phyloP scores from a whole-genome alignment of 2,329 filamentous ascomycete genomes.

The Ceratocystis cubensis region DNA sequence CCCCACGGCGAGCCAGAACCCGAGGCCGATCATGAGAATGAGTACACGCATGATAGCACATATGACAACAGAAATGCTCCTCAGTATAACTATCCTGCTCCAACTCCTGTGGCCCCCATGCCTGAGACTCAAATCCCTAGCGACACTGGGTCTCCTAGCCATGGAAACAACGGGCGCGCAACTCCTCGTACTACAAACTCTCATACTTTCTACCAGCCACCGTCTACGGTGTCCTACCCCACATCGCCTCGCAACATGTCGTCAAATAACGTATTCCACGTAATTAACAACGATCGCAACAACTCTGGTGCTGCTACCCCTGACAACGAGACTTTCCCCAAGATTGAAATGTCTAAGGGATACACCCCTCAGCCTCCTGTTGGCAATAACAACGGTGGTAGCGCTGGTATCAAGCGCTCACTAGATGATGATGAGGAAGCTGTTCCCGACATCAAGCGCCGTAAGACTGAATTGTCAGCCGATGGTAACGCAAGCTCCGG shows the following conservation, averaged over 20 bases:
- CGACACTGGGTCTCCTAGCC: constrained; percentile 66
- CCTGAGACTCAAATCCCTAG: constrained; percentile 69
- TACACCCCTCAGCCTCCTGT: constrained; percentile 52
- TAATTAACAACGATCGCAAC: constrained; percentile 69
- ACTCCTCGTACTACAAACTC: constrained; percentile 69
- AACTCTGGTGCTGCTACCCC: constrained; percentile 51
- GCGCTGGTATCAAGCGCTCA: constrained; percentile 34
- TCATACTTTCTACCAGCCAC: constrained; percentile 55
- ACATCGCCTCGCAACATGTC: constrained; percentile 63
- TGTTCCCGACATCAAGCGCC: constrained; percentile 58
- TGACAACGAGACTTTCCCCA: constrained; percentile 56
- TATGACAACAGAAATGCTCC: constrained; percentile 57
- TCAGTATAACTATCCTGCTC: constrained; percentile 65
- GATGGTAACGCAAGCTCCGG: constrained; percentile 41
- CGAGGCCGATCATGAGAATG: constrained; percentile 62
- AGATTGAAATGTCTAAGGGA: constrained; percentile 47
- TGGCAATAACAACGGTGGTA: constrained; percentile 49
- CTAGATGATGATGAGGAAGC: constrained; percentile 48
- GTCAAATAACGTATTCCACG: constrained; percentile 75
- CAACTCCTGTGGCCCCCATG: constrained; percentile 52
- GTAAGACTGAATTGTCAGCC: constrained; percentile 53
- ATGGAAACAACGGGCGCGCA: constrained; percentile 56
- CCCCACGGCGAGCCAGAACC: constrained; percentile 47
- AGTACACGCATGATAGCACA: constrained; percentile 73
- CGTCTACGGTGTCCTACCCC: constrained; percentile 54